Percentiles rank a stretch among this genome's conserved stretches.
Evolutionary conservation across 139 green algal genomes (phyloP).

Genomic region (Pleodorina starrii): DNA sequence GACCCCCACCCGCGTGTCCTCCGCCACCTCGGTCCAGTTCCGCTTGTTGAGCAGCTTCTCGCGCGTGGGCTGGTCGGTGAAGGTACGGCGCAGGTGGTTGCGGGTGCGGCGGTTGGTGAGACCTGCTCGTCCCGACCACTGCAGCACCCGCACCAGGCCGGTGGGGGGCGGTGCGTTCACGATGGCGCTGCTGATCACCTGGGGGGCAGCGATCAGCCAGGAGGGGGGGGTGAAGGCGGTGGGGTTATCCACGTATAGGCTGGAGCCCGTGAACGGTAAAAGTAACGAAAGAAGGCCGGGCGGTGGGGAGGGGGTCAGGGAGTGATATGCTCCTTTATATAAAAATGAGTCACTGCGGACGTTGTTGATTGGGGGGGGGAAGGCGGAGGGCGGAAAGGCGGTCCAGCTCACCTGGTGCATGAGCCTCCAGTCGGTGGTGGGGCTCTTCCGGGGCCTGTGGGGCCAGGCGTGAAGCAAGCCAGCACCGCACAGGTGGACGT

Average conservation of each 20-base stretch:
- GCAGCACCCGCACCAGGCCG: slow-evolving; percentile 22
- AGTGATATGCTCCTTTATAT: too few species aligned
- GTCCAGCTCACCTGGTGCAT: slow-evolving; percentile 26
- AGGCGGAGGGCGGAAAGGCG: too few species aligned
- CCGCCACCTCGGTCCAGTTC: slow-evolving; percentile 41
- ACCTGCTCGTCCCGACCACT: slow-evolving; percentile 1
- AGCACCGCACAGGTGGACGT: slow-evolving; percentile 51
- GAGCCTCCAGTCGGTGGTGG: not conserved
- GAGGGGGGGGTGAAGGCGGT: not conserved
- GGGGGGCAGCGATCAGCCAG: not conserved
- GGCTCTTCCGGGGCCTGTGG: not conserved
- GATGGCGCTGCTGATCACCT: slow-evolving; percentile 40
- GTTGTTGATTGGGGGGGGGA: too few species aligned
- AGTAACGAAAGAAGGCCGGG: too few species aligned
- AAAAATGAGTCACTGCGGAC: too few species aligned
- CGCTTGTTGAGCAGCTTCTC: slow-evolving; percentile 28
- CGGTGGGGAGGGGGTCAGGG: not conserved
- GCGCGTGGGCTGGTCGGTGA: not conserved
- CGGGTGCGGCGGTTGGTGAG: slow-evolving; percentile 36
- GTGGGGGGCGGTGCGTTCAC: slow-evolving; percentile 25
- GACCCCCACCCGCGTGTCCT: not conserved
- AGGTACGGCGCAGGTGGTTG: slow-evolving; percentile 35
- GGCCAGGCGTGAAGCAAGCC: slow-evolving; percentile 6
- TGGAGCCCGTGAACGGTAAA: too few species aligned
- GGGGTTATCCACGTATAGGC: too few species aligned